Evolutionary conservation across 2,329 filamentous ascomycete genomes (phyloP), one percentile per base, ranked within the genome.

Genomic region (Paramyrothecium sp.): DNA sequence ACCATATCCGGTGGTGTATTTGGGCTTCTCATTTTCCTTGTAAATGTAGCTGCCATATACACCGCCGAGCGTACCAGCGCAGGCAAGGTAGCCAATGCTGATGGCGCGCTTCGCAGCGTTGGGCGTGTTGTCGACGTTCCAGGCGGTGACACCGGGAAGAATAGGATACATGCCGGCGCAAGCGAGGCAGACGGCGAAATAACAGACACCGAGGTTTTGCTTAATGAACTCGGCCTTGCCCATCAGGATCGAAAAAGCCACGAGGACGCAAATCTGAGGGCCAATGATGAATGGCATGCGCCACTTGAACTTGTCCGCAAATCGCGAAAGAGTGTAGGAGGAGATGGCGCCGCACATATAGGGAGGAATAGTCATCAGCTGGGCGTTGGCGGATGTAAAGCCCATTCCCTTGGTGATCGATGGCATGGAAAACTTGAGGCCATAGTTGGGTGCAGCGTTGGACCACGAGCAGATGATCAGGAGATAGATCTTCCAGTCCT

Each of bases 401-500:
- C 75, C 75, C 67, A 78, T 73, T 10, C 69, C 70, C 30, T 70
- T 63, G 49, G 75, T 75, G 46, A 78, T 77, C 5, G 71, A 67
- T 2, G 75, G 68, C 68, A 70, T 69, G 0, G 66, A 62, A 26
- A 70, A 69, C 53, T 70, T 70, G 46, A 70, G 60, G 34, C 61
- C 67, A 19, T 68, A 68, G 48, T 68, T 68, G 2, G 68, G 68
- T 0, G 72, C 71, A 0, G 73, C 65, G 52, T 76, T 75, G 52
- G 71, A 74, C 70, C 70, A 75, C 56, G 70, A 75, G 56, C 72
- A 69, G 20, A 80, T 60, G 3, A 73, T 72, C 1, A 79, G 61
- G 7, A 71, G 64, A 30, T 71, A 73, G 4, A 71, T 71, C 62
- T 81, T 77, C 75, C 75, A 79, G 62, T 81, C 78, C 4, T 34